Evolutionary conservation across 169 alveolate species (phyloP), one percentile per base, ranked within the genome.

Genomic region (Cryptosporidium muris): DNA sequence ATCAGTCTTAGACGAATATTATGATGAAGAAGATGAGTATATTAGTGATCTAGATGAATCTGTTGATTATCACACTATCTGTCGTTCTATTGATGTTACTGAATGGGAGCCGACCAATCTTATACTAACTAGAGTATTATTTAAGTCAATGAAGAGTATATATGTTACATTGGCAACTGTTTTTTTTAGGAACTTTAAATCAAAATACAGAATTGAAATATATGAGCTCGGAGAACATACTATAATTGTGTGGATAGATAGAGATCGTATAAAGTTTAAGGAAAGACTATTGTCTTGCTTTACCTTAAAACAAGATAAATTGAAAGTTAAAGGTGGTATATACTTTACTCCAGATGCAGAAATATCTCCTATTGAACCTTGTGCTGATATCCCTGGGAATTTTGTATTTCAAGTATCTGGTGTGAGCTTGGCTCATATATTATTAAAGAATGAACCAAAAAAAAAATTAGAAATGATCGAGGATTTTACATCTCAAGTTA

Each of bases 331-430:
- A 34, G 85, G 85, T n/a, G 85, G 85, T 34, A 74, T 74, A 12
- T 74, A 74, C 62, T 16, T 74, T 14, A 74, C 85, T n/a, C 85
- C 85, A 43, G 68, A 74, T 37, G 60, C 68, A 34, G 68, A 38
- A 5, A 74, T 74, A 6, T 74, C 85, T 6, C 85, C 85, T 7
- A 74, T 74, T 56, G 85, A 74, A 38, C 85, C 85, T 4, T 74
- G 85, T 60, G 43, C 85, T 2, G 85, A 74, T 3, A 58, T 74
- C 1, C 85, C 85, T 40, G 85, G 85, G 2, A 74, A 74, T 49
- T 74, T 11, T 48, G 12, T 51, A 3, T 74, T 74, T 49, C 37
- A 51, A 3, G 74, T 74, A 43, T 58, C 85, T 37, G 85, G 85
- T 58, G 49, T 74, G 3, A 74, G 63, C 14, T 42, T 74, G 38